phyloP scores from a whole-genome alignment of 129 eudicot species.

The Artemisia argyi region DNA sequence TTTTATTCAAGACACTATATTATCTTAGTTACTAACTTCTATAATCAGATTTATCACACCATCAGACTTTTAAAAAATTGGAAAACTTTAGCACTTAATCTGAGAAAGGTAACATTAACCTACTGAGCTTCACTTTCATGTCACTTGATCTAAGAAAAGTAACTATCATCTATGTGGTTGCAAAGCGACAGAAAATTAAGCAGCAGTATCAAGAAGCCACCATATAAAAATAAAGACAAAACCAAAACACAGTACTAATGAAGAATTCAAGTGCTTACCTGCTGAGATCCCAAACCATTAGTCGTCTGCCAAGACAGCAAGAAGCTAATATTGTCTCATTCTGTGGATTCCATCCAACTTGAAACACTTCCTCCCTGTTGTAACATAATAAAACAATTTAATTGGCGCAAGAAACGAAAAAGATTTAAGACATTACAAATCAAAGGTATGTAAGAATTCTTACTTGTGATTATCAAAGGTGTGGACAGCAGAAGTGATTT shows the following conservation, averaged over 20 bases:
- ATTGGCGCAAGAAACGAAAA: neutral
- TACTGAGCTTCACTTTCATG: neutral
- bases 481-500: constrained; percentile 66
- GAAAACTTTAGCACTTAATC: neutral
- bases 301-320: constrained; percentile 95
- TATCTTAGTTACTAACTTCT: no score
- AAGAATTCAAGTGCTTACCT: constrained; percentile 47
- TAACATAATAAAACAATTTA: neutral
- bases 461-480: constrained; percentile 95
- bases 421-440: neutral
- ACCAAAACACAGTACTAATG: neutral
- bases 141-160: neutral
- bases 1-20: no score
- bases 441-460: constrained; percentile 25
- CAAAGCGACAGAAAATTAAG: neutral
- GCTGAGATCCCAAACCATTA: constrained; percentile 99
- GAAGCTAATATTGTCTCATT: constrained; percentile 93
- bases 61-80: neutral
- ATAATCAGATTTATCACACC: no score
- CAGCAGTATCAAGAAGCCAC: neutral
- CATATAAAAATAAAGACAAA: neutral
- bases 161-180: neutral
- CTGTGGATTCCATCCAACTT: constrained; percentile 96
- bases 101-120: neutral
- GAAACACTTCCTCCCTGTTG: constrained; percentile 92